These are phyloP conservation scores for Epicoccum nigrum DNA, from an alignment of 2,329 filamentous ascomycete genomes.

Conservation along the genomic window DNA sequence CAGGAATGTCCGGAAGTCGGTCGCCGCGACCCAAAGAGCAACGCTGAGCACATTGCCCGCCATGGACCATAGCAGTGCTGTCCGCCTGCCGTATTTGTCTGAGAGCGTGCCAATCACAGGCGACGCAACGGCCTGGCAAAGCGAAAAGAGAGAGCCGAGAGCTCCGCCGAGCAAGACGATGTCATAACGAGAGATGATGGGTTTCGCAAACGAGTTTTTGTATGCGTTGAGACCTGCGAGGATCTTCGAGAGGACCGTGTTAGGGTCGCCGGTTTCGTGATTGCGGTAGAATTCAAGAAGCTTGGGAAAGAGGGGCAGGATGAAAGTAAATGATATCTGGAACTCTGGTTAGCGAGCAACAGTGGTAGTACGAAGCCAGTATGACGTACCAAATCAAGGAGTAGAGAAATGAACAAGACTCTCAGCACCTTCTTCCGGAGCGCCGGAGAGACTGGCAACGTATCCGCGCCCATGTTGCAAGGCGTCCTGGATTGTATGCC, in stretches of 20 bases:
- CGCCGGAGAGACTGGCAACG: constrained; percentile 48
- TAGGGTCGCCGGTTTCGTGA: constrained; percentile 66
- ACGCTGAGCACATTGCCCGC: constrained; percentile 90
- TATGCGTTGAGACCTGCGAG: constrained; percentile 88
- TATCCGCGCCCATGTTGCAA: constrained; percentile 22
- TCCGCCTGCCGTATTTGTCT: constrained; percentile 85
- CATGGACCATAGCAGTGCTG: constrained; percentile 90
- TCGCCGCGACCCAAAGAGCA: constrained; percentile 89
- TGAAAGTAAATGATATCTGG: constrained; percentile 99
- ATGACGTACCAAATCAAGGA: constrained; percentile 80
- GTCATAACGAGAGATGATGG: constrained; percentile 95
- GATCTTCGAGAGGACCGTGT: constrained; percentile 77
- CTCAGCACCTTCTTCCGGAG: constrained; percentile 80
- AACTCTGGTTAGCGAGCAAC: constrained; percentile 13
- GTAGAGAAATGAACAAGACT: constrained; percentile 86
- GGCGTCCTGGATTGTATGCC: background rate
- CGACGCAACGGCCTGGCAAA: constrained; percentile 90
- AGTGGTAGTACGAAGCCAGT: constrained; percentile 17
- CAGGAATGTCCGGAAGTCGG: constrained; percentile 94
- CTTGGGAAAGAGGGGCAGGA: constrained; percentile 92
- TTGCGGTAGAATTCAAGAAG: constrained; percentile 96
- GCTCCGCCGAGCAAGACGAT: constrained; percentile 94
- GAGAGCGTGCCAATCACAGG: constrained; percentile 89
- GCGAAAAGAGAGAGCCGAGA: constrained; percentile 88
- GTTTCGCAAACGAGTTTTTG: constrained; percentile 88